Evolutionary conservation across 73 alveolate species (phyloP).

Genomic region (Effrenium voratum): DNA sequence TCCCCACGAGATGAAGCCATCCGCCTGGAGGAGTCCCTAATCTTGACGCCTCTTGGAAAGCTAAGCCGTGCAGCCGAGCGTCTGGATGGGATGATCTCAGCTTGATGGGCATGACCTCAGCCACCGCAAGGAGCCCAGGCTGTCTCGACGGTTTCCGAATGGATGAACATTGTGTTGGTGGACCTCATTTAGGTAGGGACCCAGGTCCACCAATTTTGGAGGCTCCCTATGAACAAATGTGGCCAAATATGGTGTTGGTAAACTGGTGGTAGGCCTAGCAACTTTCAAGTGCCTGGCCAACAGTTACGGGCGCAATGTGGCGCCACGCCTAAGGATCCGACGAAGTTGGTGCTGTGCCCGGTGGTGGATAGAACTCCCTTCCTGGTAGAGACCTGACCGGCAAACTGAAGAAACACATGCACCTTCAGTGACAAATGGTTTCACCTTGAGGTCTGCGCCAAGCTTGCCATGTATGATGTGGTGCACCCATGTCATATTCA

Average conservation of each 20-base stretch:
- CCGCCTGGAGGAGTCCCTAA: too few species aligned
- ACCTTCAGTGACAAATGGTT: neutral
- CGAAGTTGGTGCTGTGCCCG: slow-evolving; percentile 99
- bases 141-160: too few species aligned
- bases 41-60: too few species aligned
- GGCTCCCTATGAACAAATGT: neutral
- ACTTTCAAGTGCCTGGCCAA: too few species aligned
- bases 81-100: slow-evolving; percentile 96
- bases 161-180: neutral
- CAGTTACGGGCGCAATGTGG: too few species aligned
- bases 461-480: too few species aligned
- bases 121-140: neutral
- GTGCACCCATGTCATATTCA: too few species aligned
- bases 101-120: slow-evolving; percentile 97
- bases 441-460: neutral
- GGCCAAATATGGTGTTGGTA: neutral
- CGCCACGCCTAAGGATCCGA: neutral
- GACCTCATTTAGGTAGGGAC: neutral
- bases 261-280: too few species aligned
- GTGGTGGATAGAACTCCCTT: slow-evolving; percentile 99
- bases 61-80: slow-evolving; percentile 19
- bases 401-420: neutral
- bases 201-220: neutral
- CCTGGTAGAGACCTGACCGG: slow-evolving; percentile 96
- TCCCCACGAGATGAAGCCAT: too few species aligned